Percentiles rank a stretch among this genome's conserved stretches.
Conservation (phyloP, 2,329 filamentous ascomycete species). For the Phialophora verrucosa region DNA sequence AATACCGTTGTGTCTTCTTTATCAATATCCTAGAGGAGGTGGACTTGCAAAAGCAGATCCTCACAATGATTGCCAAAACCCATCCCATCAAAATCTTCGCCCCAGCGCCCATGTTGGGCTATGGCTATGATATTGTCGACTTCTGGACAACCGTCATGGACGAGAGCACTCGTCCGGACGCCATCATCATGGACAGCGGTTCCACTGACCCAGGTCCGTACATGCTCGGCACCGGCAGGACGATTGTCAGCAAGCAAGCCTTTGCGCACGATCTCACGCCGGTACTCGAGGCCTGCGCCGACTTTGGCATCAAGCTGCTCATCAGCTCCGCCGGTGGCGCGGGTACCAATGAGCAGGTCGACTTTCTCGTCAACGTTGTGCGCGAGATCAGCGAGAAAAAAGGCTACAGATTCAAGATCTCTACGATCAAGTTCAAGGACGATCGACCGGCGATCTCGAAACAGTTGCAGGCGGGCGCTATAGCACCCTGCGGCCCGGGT, state of each 20-base stretch:
- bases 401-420: background rate
- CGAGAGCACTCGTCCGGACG: conserved; percentile 10
- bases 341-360: conserved; percentile 53
- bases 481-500: conserved; percentile 43
- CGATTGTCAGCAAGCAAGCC: background rate
- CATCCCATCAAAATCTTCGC: conserved; percentile 14
- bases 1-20: too few relatives aligned
- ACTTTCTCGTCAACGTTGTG: conserved; percentile 49
- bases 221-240: conserved; percentile 8
- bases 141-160: conserved; percentile 17
- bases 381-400: conserved; percentile 40
- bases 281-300: background rate
- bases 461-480: conserved; percentile 1
- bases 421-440: conserved; percentile 4
- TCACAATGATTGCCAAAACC: too few relatives aligned
- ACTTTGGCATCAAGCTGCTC: background rate
- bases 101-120: conserved; percentile 16
- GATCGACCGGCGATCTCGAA: conserved; percentile 1
- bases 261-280: background rate
- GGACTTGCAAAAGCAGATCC: too few relatives aligned
- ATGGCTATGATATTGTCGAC: conserved; percentile 10
- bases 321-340: conserved; percentile 54
- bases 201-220: conserved; percentile 14
- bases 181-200: conserved; percentile 10
- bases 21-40: too few relatives aligned